Evolutionary conservation across 1,139 yeast species (phyloP), one percentile per base, ranked within the genome.

Genomic region (Taphrina communis): DNA sequence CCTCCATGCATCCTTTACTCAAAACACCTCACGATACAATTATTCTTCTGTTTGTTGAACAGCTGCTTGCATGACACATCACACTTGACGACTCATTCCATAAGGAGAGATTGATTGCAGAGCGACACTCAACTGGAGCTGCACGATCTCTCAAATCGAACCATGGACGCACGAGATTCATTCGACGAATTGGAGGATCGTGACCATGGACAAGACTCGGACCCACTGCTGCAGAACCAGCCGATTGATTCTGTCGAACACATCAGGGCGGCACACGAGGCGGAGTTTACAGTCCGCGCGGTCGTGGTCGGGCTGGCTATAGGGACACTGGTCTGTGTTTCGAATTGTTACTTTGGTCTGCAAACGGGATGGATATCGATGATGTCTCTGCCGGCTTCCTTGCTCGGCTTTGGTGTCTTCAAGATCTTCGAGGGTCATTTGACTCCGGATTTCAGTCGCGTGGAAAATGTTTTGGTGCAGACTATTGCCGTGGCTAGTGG

Each of bases 321-420:
- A 0, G 67, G 67, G 2, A 63, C 61, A n/a, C 39, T 93, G 41
- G 93, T 93, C 39, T 81, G 93, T 50, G 80, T 92, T 31, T 90
- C 97, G 2, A 94, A 94, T 77, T 94, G 94, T 80, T 98, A 93
- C 76, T 94, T 94, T 77, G 99, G 99, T 0, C 81, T 94, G 39
- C 99, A 94, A 76, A 93, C 73, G 0, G 99, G 99, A 1, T 94
- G 99, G 99, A 97, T 94, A 1, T 91, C 97, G 8, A 94, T 94
- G 99, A 94, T 94, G 99, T 89, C 97, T n/a, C 81, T 94, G 69
- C 98, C 99, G 0, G 89, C 97, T 6, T 97, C 98, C 6, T 79
- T 94, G 66, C 78, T 94, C 31, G 97, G 96, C 0, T 93, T 86
- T 78, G 90, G 97, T 0, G 80, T 89, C 35, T 94, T 93, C 80